Evolutionary conservation across 2,329 filamentous ascomycete genomes (phyloP).

Genomic region (Penicillium palitans): DNA sequence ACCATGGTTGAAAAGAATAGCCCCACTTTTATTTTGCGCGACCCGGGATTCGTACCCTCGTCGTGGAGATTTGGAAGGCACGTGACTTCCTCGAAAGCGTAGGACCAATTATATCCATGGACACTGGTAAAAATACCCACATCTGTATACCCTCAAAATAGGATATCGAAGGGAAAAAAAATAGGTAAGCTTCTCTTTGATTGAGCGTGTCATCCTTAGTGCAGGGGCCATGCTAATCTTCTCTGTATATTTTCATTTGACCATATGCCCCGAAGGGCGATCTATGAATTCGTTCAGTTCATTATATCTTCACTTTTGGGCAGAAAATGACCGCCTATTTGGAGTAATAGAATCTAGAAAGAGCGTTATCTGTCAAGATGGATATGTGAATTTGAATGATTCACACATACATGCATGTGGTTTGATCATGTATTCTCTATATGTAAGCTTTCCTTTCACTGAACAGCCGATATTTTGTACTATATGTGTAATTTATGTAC

Average conservation of each 20-base stretch:
- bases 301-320: neutral
- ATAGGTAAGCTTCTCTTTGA: too few species aligned
- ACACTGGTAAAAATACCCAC: neutral
- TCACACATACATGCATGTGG: neutral
- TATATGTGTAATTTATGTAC: too few species aligned
- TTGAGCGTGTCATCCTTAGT: slow-evolving; percentile 89
- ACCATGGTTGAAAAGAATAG: neutral
- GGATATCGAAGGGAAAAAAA: too few species aligned
- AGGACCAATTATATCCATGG: neutral
- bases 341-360: neutral
- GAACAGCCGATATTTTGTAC: neutral
- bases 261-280: too few species aligned
- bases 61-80: neutral
- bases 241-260: too few species aligned
- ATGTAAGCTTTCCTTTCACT: neutral
- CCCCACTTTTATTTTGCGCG: neutral
- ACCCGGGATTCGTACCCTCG: neutral
- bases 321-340: neutral
- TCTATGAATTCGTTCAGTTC: neutral
- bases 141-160: neutral
- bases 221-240: slow-evolving; percentile 76
- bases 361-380: neutral
- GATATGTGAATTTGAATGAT: neutral
- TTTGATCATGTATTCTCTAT: neutral
- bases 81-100: neutral